These are phyloP conservation scores for Xylariaceae sp. DNA, from an alignment of 2,329 filamentous ascomycete species.

Conservation along the genomic window DNA sequence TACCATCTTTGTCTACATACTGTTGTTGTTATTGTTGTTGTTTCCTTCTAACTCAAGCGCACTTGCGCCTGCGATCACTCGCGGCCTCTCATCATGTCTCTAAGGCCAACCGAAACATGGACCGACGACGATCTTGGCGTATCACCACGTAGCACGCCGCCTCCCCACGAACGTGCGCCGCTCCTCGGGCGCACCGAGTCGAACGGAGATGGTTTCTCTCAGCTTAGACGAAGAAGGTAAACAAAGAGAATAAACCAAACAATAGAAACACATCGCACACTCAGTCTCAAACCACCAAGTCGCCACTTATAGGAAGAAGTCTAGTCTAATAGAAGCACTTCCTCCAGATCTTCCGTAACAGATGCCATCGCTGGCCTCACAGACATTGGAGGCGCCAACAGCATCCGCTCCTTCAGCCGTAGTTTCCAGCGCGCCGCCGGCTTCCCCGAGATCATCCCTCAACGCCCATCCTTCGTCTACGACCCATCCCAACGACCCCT, in stretches of 20 bases:
- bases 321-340: not conserved
- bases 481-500: conserved; percentile 50
- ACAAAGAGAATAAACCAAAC: conserved; percentile 5
- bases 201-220: conserved; percentile 30
- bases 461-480: conserved; percentile 67
- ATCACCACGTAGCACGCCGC: conserved; percentile 38
- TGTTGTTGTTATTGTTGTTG: not conserved
- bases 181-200: conserved; percentile 38
- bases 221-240: conserved; percentile 36
- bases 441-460: conserved; percentile 82
- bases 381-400: conserved; percentile 86
- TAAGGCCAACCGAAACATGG: conserved; percentile 36
- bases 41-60: not conserved
- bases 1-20: not conserved
- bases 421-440: conserved; percentile 88
- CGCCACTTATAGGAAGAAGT: conserved; percentile 3
- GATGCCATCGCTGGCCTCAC: conserved; percentile 52
- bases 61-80: not conserved
- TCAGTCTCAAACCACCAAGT: not conserved
- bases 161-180: conserved; percentile 42
- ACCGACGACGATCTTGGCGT: conserved; percentile 42
- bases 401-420: conserved; percentile 85
- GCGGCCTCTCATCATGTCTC: conserved; percentile 21
- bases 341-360: conserved; percentile 54
- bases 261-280: not conserved